phyloP scores from a whole-genome alignment of 2,329 filamentous ascomycete species.

The Trichoderma atrobrunneum region DNA sequence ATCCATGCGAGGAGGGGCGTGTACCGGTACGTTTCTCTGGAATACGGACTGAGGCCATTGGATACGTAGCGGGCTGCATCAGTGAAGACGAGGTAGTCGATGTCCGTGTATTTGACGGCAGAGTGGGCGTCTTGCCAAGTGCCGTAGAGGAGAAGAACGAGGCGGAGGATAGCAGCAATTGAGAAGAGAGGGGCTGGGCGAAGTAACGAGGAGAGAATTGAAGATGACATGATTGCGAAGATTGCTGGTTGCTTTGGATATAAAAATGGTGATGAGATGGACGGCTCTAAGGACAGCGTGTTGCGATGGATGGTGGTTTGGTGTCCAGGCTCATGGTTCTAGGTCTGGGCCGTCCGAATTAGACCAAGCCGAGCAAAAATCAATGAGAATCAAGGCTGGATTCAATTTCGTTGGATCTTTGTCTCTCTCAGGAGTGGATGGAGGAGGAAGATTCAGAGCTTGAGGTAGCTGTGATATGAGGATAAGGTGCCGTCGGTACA shows the following conservation, averaged over 20 bases:
- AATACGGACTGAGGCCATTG: slow-evolving; percentile 71
- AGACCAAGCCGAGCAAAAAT: not conserved
- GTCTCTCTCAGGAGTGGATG: not conserved
- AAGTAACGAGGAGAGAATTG: slow-evolving; percentile 28
- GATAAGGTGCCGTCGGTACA: not conserved
- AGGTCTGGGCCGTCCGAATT: not conserved
- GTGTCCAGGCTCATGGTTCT: not conserved
- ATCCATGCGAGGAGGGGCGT: slow-evolving; percentile 92
- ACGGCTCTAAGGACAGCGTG: slow-evolving; percentile 14
- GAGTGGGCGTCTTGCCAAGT: slow-evolving; percentile 90
- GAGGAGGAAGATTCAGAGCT: not conserved
- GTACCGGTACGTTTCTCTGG: slow-evolving; percentile 92
- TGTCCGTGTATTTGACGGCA: slow-evolving; percentile 95
- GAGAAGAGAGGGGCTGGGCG: slow-evolving; percentile 50
- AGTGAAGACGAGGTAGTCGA: slow-evolving; percentile 98
- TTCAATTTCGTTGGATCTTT: too few species aligned
- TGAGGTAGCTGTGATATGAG: not conserved
- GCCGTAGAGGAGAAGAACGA: slow-evolving; percentile 77
- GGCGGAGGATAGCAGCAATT: slow-evolving; percentile 62
- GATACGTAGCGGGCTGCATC: slow-evolving; percentile 80
- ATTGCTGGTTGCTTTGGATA: not conserved
- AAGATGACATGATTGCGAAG: slow-evolving; percentile 22
- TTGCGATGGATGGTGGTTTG: not conserved
- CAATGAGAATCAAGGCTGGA: not conserved
- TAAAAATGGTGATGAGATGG: not conserved